Conservation (phyloP, 768 basidiomycete species). For the Russula olivacea region DNA sequence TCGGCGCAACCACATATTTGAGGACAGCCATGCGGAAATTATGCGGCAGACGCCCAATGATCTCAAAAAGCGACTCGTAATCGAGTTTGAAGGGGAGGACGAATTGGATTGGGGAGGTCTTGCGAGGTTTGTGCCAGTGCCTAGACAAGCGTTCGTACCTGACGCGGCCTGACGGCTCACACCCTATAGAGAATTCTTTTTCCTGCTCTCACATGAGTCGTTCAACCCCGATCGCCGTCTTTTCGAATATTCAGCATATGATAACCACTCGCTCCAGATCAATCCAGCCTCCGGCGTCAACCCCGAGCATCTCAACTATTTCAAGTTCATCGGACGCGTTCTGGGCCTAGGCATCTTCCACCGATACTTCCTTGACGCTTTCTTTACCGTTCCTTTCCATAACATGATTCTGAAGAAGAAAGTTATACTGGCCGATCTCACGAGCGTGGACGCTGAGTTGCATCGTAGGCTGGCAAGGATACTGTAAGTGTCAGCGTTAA, state of each 20-base stretch:
- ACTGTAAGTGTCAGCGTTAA: slow-evolving; percentile 55
- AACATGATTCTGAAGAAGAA: slow-evolving; percentile 99
- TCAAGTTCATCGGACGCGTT: slow-evolving; percentile 98
- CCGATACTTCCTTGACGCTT: slow-evolving; percentile 96
- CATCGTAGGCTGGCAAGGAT: slow-evolving; percentile 97
- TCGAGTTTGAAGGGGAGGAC: slow-evolving; percentile 99
- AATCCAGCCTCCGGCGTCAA: slow-evolving; percentile 98
- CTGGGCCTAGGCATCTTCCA: slow-evolving; percentile 98
- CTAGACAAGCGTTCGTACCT: background rate
- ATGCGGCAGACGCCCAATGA: slow-evolving; percentile 99
- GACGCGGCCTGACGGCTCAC: slow-evolving; percentile 19
- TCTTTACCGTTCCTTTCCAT: slow-evolving; percentile 99
- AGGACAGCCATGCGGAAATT: slow-evolving; percentile 98
- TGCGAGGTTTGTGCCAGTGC: slow-evolving; percentile 63
- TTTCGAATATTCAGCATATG: slow-evolving; percentile 99
- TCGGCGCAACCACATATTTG: slow-evolving; percentile 95
- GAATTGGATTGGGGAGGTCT: slow-evolving; percentile 98
- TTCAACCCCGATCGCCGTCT: slow-evolving; percentile 99
- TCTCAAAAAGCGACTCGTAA: slow-evolving; percentile 98
- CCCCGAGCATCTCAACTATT: slow-evolving; percentile 98
- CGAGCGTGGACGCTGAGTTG: slow-evolving; percentile 93
- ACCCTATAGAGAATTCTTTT: slow-evolving; percentile 91
- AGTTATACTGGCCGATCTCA: slow-evolving; percentile 86
- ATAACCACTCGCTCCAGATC: slow-evolving; percentile 99
- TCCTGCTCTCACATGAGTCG: slow-evolving; percentile 99